Evolutionary conservation across 148 eudicot genomes (phyloP).

Genomic region (Bassia scoparia): DNA sequence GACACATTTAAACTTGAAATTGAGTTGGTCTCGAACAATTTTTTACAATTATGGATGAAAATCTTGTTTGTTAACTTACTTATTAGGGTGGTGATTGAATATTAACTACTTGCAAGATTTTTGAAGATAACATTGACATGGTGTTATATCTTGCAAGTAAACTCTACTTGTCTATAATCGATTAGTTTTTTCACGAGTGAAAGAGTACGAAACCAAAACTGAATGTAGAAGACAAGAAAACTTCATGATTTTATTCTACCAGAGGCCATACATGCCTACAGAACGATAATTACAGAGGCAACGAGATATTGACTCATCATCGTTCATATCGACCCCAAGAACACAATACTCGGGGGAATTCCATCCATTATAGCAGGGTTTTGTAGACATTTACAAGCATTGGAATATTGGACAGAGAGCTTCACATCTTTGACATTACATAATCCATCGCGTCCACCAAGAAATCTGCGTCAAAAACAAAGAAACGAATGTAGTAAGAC

Average conservation of each 20-base stretch:
- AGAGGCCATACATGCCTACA: background rate
- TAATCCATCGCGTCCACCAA: conserved; percentile 43
- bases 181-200: background rate
- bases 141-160: too few relatives aligned
- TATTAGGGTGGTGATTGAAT: too few relatives aligned
- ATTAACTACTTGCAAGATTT: too few relatives aligned
- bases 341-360: background rate
- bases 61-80: too few relatives aligned
- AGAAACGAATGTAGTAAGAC: background rate
- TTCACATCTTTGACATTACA: conserved; percentile 42
- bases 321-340: conserved; percentile 1
- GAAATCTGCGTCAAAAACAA: conserved; percentile 27
- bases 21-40: too few relatives aligned
- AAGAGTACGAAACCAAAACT: background rate
- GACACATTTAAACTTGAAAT: too few relatives aligned
- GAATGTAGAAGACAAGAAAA: background rate
- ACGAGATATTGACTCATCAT: conserved; percentile 72
- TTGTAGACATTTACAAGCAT: too few relatives aligned
- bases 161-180: too few relatives aligned
- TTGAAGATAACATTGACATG: too few relatives aligned
- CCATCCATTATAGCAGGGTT: background rate
- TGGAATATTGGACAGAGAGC: conserved; percentile 28
- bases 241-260: conserved; percentile 4
- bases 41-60: too few relatives aligned
- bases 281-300: conserved; percentile 43